These are phyloP conservation scores for Apiotrichum montevideense DNA, from an alignment of 1,284 basidiomycete species.

Conservation along the genomic window DNA sequence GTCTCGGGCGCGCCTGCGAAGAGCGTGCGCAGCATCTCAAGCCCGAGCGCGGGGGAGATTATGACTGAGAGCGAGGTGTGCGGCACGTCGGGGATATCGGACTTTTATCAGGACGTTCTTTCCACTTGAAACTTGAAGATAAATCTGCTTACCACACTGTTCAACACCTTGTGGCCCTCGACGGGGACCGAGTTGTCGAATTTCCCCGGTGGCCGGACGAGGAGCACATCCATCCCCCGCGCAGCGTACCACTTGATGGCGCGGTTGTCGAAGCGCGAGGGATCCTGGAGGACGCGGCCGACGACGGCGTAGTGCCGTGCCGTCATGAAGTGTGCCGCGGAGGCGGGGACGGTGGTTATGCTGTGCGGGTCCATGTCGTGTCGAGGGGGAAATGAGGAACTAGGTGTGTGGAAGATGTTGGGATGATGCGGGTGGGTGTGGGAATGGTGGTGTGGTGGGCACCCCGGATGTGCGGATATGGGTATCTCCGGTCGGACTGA, in stretches of 20 bases:
- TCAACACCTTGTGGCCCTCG: slow-evolving; percentile 31
- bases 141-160: slow-evolving; percentile 24
- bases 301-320: slow-evolving; percentile 39
- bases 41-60: slow-evolving; percentile 60
- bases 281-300: slow-evolving; percentile 35
- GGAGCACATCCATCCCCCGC: slow-evolving; percentile 50
- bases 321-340: slow-evolving; percentile 34
- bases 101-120: too few relatives aligned
- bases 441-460: too few relatives aligned
- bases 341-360: slow-evolving; percentile 18
- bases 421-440: too few relatives aligned
- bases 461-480: too few relatives aligned
- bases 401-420: too few relatives aligned
- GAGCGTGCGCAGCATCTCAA: slow-evolving; percentile 31
- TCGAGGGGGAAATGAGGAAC: too few relatives aligned
- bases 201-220: slow-evolving; percentile 53
- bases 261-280: slow-evolving; percentile 36
- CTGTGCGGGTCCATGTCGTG: slow-evolving; percentile 19
- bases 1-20: slow-evolving; percentile 55
- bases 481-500: too few relatives aligned
- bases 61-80: slow-evolving; percentile 73
- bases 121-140: too few relatives aligned
- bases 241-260: slow-evolving; percentile 62
- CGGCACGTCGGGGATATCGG: slow-evolving; percentile 58
- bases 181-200: slow-evolving; percentile 21